Conservation (phyloP, 2,329 filamentous ascomycete species). For the Boeremia lycopersici region DNA sequence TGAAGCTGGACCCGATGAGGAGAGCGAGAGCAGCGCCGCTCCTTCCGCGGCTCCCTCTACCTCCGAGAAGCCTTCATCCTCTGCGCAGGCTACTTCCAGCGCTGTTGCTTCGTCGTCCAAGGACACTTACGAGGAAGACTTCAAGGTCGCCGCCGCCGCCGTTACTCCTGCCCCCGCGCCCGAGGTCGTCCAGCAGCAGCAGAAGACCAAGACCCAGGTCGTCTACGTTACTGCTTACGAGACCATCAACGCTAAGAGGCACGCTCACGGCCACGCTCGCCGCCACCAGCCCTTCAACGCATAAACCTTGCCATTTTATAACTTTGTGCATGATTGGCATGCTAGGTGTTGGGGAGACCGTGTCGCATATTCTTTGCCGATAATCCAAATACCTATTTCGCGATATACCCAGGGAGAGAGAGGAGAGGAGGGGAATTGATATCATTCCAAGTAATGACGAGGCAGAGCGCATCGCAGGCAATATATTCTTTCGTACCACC, state of each 20-base stretch:
- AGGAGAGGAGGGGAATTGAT: conserved; percentile 29
- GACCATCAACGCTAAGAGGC: conserved; percentile 43
- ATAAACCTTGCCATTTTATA: conserved; percentile 27
- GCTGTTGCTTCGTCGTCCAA: conserved; percentile 18
- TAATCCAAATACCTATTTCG: conserved; percentile 39
- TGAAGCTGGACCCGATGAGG: conserved; percentile 30
- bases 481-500: conserved; percentile 40
- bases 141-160: conserved; percentile 30
- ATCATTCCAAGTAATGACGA: conserved; percentile 42
- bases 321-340: conserved; percentile 27
- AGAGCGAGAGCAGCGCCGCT: conserved; percentile 15
- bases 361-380: conserved; percentile 30
- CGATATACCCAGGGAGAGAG: conserved; percentile 33
- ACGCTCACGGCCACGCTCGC: conserved; percentile 37
- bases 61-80: conserved; percentile 13
- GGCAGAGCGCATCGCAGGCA: conserved; percentile 47
- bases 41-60: conserved; percentile 19
- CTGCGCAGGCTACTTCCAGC: conserved; percentile 14
- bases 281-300: conserved; percentile 43
- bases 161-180: conserved; percentile 30
- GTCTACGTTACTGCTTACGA: conserved; percentile 43
- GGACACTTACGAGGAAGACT: conserved; percentile 16
- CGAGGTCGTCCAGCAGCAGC: conserved; percentile 8
- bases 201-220: conserved; percentile 37
- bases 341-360: conserved; percentile 25